Evolutionary conservation across 345 rosid genomes (phyloP).

Genomic region (Lepidium sativum): DNA sequence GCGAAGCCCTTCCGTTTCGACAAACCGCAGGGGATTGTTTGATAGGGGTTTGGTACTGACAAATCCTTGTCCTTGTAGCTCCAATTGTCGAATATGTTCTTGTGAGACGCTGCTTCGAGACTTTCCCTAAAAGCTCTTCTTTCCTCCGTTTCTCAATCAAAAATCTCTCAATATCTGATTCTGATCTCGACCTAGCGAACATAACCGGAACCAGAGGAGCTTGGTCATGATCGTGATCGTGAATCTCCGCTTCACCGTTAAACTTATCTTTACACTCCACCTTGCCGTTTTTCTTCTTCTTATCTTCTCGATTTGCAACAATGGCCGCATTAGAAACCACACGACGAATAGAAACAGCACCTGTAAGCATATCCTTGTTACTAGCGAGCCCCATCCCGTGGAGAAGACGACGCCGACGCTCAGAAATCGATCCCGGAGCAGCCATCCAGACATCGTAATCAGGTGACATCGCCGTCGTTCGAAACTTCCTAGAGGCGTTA

Average conservation of each 20-base stretch:
- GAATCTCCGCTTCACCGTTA: neutral
- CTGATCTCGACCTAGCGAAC: slow-evolving; percentile 63
- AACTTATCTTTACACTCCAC: slow-evolving; percentile 6
- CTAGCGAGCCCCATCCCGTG: slow-evolving; percentile 69
- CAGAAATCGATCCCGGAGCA: slow-evolving; percentile 72
- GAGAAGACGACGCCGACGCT: slow-evolving; percentile 70
- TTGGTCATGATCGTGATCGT: neutral
- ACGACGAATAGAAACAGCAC: slow-evolving; percentile 28
- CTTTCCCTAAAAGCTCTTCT: slow-evolving; percentile 45
- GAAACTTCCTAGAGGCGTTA: slow-evolving; percentile 34
- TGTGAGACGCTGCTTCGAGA: slow-evolving; percentile 66
- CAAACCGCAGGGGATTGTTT: slow-evolving; percentile 27
- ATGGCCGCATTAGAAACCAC: slow-evolving; percentile 7
- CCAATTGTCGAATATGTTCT: slow-evolving; percentile 50
- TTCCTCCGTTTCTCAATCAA: slow-evolving; percentile 41
- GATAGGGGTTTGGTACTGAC: slow-evolving; percentile 34
- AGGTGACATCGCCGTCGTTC: slow-evolving; percentile 33
- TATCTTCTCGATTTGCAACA: neutral
- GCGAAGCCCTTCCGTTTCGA: slow-evolving; percentile 22
- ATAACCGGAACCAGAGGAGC: slow-evolving; percentile 23
- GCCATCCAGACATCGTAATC: slow-evolving; percentile 86
- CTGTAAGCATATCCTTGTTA: slow-evolving; percentile 29
- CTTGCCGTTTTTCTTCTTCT: slow-evolving; percentile 22
- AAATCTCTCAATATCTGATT: slow-evolving; percentile 53
- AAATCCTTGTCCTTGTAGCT: slow-evolving; percentile 32